Conservation (phyloP, 306 rosid genomes). For the Ammopiptanthus mongolicus region DNA sequence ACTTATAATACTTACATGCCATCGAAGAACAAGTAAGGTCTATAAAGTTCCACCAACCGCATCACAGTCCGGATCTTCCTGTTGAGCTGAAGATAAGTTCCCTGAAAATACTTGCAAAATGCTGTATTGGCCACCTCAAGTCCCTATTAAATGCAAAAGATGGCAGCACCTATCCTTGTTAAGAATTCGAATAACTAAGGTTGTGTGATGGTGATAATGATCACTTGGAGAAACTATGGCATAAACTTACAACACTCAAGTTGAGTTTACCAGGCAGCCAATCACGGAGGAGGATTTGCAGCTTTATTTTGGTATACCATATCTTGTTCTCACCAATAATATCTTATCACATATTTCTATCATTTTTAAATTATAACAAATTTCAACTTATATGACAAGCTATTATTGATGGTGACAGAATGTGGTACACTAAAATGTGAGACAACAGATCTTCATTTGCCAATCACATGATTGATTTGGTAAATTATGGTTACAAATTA, state of each 20-base stretch:
- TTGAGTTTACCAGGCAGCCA: too few relatives aligned
- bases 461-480: neutral
- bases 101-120: slow-evolving; percentile 58
- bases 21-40: slow-evolving; percentile 74
- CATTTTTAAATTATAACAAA: too few relatives aligned
- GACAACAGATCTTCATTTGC: too few relatives aligned
- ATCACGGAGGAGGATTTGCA: too few relatives aligned
- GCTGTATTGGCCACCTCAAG: slow-evolving; percentile 54
- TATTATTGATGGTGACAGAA: too few relatives aligned
- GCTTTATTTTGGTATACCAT: too few relatives aligned
- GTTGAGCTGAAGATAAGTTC: slow-evolving; percentile 34
- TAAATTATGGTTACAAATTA: too few relatives aligned
- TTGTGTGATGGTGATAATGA: neutral
- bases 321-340: too few relatives aligned
- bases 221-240: neutral
- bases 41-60: slow-evolving; percentile 71
- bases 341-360: too few relatives aligned
- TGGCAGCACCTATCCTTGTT: neutral
- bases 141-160: slow-evolving; percentile 37
- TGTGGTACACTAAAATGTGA: too few relatives aligned
- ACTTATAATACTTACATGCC: slow-evolving; percentile 55
- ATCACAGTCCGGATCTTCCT: slow-evolving; percentile 57
- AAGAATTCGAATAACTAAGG: neutral
- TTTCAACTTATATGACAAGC: too few relatives aligned
- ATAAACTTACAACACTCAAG: too few relatives aligned